Conservation (phyloP, 306 rosid species). For the Oxytropis ochrocephala region DNA sequence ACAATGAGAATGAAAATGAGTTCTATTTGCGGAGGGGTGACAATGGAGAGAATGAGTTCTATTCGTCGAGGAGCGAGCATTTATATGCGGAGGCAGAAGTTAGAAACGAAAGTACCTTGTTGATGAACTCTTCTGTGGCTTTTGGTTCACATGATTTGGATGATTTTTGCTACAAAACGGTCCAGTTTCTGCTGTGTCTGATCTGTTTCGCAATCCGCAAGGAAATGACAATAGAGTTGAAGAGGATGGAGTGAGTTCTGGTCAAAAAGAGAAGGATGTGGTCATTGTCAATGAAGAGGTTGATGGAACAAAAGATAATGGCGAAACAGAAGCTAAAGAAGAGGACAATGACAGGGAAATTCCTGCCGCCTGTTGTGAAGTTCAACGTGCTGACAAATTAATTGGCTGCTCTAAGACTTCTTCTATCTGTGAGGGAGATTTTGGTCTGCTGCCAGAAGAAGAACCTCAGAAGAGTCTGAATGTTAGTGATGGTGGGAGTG, state of each 20-base stretch:
- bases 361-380: constrained; percentile 38
- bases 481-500: constrained; percentile 6
- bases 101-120: constrained; percentile 56
- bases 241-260: constrained; percentile 1
- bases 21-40: constrained; percentile 18
- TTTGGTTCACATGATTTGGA: constrained; percentile 78
- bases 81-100: constrained; percentile 17
- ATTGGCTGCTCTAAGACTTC: constrained; percentile 14
- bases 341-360: constrained; percentile 28
- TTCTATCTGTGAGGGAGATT: constrained; percentile 21
- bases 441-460: constrained; percentile 27
- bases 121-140: constrained; percentile 72
- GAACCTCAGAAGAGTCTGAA: constrained; percentile 17
- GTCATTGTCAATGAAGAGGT: constrained; percentile 16
- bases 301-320: constrained; percentile 24
- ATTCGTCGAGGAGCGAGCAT: constrained; percentile 15
- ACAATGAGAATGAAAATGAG: constrained; percentile 7
- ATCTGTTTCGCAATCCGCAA: constrained; percentile 17
- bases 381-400: constrained; percentile 31
- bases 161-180: constrained; percentile 45
- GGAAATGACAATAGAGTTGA: constrained; percentile 17
- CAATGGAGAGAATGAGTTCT: constrained; percentile 5
- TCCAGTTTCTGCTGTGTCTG: constrained; percentile 14
- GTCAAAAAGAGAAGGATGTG: constrained; percentile 4
- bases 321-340: constrained; percentile 23